Evolutionary conservation across 2,329 filamentous ascomycete species (phyloP).

Genomic region (Myotisia sp.): DNA sequence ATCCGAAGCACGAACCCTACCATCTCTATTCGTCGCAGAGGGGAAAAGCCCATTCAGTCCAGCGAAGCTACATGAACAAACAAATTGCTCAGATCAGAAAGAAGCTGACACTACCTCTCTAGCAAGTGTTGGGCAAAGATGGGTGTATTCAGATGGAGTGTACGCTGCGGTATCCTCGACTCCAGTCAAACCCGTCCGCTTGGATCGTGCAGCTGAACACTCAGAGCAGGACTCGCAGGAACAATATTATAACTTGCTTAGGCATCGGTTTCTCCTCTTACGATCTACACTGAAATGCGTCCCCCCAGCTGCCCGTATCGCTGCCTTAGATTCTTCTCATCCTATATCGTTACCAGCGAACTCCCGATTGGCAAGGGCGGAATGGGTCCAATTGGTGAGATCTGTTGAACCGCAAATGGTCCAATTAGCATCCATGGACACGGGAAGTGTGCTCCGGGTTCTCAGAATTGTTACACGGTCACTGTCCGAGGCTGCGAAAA

Average conservation of each 20-base stretch:
- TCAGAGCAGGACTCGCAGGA: conserved; percentile 39
- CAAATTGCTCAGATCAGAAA: no score
- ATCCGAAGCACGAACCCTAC: conserved; percentile 14
- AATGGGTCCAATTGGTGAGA: conserved; percentile 37
- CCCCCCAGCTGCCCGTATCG: conserved; percentile 41
- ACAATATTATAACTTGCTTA: conserved; percentile 54
- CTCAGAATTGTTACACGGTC: conserved; percentile 45
- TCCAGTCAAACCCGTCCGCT: conserved; percentile 21
- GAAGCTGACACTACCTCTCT: no score
- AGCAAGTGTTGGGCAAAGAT: conserved; percentile 29
- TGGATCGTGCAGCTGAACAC: conserved; percentile 18
- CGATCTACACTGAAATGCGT: conserved; percentile 45
- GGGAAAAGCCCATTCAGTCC: conserved; percentile 10
- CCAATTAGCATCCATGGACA: conserved; percentile 40
- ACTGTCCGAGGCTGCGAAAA: conserved; percentile 50
- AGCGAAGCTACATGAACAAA: neutral
- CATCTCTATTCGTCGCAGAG: conserved; percentile 11
- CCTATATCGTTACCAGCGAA: conserved; percentile 40
- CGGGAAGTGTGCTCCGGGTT: conserved; percentile 50
- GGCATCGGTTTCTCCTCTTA: conserved; percentile 50
- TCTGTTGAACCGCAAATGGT: conserved; percentile 34
- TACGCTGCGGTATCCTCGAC: conserved; percentile 50
- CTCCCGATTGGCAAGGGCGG: conserved; percentile 39
- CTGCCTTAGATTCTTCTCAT: conserved; percentile 41
- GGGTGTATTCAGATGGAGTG: conserved; percentile 64